Conservation (phyloP, 106 monocot species). For the Dioscorea zingiberensis region DNA sequence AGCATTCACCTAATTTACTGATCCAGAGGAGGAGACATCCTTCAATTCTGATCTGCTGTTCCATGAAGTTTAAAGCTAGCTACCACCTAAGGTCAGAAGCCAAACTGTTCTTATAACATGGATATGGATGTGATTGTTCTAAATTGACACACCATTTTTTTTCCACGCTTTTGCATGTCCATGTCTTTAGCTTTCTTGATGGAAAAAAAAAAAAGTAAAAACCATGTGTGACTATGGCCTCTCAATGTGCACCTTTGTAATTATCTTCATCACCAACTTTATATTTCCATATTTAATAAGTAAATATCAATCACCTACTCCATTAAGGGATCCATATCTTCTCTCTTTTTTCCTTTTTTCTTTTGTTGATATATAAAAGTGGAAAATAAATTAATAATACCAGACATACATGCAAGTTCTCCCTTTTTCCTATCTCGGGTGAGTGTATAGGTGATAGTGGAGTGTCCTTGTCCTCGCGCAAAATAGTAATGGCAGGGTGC, state of each 20-base stretch:
- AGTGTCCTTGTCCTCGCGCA: not conserved
- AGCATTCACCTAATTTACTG: too few relatives aligned
- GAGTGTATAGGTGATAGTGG: not conserved
- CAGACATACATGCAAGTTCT: too few relatives aligned
- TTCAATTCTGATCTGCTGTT: too few relatives aligned
- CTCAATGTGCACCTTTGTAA: not conserved
- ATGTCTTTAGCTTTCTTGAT: not conserved
- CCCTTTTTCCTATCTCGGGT: not conserved
- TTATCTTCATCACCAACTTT: not conserved
- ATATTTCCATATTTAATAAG: not conserved
- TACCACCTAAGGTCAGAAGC: too few relatives aligned
- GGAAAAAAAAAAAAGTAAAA: too few relatives aligned
- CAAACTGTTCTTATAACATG: too few relatives aligned
- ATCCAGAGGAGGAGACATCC: too few relatives aligned
- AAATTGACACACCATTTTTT: not conserved
- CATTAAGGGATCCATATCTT: not conserved
- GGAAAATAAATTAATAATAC: too few relatives aligned
- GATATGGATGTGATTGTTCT: not conserved
- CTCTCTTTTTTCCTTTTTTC: not conserved
- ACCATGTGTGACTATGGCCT: not conserved
- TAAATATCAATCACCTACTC: not conserved
- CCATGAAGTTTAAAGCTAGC: too few relatives aligned
- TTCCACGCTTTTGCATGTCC: not conserved
- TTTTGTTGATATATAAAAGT: too few relatives aligned
- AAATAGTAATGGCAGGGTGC: not conserved